Base-by-base conservation (phyloP, 2,329 filamentous ascomycete genomes). In the Penicillium sp. region DNA sequence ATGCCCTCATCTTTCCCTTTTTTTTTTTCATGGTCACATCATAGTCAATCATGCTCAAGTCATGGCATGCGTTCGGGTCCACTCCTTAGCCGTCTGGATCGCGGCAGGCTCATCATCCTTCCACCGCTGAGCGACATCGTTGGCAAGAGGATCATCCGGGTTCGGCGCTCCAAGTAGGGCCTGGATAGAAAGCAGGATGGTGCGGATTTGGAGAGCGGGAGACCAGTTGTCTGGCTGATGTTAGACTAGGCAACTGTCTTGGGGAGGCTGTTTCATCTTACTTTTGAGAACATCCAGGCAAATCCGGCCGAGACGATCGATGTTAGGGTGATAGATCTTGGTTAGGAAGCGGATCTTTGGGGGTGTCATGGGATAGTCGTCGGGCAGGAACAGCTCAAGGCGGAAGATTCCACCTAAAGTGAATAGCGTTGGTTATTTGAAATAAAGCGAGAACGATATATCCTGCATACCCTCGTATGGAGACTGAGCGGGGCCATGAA, bases 251-350 rank as follows among this genome's bases (percentile, higher is more conserved):
- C 3, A 34, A 24, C n/a, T n/a, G 10, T 24, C 6, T 8, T 11
- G 14, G 13, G 13, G 11, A 18, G 24, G 16, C 6, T 10, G 3
- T 54, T 34, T 50, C 46, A 2, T 60, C 80, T 59, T 75, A 95
- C 93, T 95, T 77, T 98, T 98, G 47, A 98, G 74, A 27, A 98
- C 93, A 67, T 98, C 93, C 40, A 98, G 75, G 67, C 94, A 98
- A 72, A 98, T 98, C 50, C 93, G 86, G 50, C 93, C 93, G 2
- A 98, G 82, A 72, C 94, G 94, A 69, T 98, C 93, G 60, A 98
- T 96, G 69, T 98, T 98, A 42, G 93, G 93, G 69, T 98, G 94
- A 73, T 97, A 98, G 70, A 98, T 97, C 74, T 95, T 96, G 61
- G 94, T 98, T 42, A 98, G 78, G 73, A 98, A 98, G 45, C 93